A percentile compares a stretch with the other conserved stretches of the same genome.
Conservation (phyloP, 192 early-diverging fungal genomes). For the Coemansia sp. region DNA sequence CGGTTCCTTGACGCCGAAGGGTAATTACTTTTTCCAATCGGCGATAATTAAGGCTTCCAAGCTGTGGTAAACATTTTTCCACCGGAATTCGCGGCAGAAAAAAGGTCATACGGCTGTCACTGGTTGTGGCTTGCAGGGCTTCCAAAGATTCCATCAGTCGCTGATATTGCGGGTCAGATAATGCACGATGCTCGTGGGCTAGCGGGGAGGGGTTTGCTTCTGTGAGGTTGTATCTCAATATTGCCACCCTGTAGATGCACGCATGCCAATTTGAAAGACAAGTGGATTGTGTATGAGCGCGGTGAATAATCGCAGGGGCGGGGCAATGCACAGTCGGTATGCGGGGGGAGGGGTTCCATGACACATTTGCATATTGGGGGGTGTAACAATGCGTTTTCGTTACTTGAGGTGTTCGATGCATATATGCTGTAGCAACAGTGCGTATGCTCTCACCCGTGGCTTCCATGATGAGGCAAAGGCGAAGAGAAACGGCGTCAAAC, state of each 20-base stretch:
- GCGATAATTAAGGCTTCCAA: background rate
- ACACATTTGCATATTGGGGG: background rate
- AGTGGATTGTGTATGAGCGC: background rate
- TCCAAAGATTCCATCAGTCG: conserved; percentile 1
- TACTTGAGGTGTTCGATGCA: background rate
- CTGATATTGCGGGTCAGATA: background rate
- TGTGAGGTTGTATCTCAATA: background rate
- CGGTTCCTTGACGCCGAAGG: background rate
- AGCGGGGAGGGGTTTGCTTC: background rate
- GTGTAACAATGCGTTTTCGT: background rate
- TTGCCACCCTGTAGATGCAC: background rate
- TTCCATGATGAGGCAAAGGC: background rate
- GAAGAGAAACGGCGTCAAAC: no score
- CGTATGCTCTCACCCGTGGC: background rate
- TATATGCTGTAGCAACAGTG: background rate
- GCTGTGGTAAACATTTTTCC: background rate
- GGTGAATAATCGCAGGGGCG: background rate
- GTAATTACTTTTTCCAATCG: background rate
- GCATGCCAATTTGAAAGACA: background rate
- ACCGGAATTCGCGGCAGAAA: background rate
- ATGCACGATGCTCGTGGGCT: background rate
- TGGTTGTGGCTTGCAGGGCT: background rate
- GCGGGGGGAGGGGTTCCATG: background rate
- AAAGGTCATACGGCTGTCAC: background rate
- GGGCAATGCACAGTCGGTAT: background rate